A percentile compares a stretch with the other conserved stretches of the same genome.
Evolutionary conservation across 495 filamentous ascomycete species (phyloP).

Genomic region (Tuber magnatum): DNA sequence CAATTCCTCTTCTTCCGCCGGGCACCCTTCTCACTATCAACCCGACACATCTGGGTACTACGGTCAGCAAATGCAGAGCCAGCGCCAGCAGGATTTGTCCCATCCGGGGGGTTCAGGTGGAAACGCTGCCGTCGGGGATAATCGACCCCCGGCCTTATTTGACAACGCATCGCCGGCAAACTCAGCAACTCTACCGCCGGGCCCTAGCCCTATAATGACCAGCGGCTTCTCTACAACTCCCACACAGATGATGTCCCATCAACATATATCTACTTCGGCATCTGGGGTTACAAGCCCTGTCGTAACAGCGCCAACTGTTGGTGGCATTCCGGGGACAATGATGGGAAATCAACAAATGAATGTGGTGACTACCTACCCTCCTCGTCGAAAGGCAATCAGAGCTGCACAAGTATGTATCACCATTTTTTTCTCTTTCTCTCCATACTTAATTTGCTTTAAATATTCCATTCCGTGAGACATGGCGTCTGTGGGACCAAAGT

Average conservation of each 20-base stretch:
- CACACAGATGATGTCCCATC: slow-evolving; percentile 26
- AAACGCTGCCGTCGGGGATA: slow-evolving; percentile 14
- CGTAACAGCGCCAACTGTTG: slow-evolving; percentile 29
- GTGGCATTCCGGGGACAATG: slow-evolving; percentile 20
- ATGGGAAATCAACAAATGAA: slow-evolving; percentile 33
- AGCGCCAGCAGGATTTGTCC: slow-evolving; percentile 2
- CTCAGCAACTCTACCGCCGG: slow-evolving; percentile 29
- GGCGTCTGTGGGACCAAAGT: background rate
- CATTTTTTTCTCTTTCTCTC: background rate
- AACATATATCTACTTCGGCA: slow-evolving; percentile 28
- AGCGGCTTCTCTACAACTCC: slow-evolving; percentile 22
- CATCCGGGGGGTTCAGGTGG: background rate
- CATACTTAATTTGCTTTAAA: slow-evolving; percentile 2
- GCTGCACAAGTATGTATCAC: slow-evolving; percentile 39
- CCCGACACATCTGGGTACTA: slow-evolving; percentile 24
- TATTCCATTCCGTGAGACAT: background rate
- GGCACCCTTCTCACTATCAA: slow-evolving; percentile 28
- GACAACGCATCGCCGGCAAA: slow-evolving; percentile 31
- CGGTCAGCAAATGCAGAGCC: slow-evolving; percentile 19
- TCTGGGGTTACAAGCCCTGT: slow-evolving; percentile 25
- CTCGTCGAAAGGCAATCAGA: slow-evolving; percentile 41
- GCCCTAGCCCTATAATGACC: slow-evolving; percentile 33
- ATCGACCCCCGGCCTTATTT: slow-evolving; percentile 22
- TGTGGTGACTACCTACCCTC: slow-evolving; percentile 41
- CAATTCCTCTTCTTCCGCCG: slow-evolving; percentile 20